Base-by-base conservation (phyloP, 345 rosid genomes). In the Pugionium dolabratum region DNA sequence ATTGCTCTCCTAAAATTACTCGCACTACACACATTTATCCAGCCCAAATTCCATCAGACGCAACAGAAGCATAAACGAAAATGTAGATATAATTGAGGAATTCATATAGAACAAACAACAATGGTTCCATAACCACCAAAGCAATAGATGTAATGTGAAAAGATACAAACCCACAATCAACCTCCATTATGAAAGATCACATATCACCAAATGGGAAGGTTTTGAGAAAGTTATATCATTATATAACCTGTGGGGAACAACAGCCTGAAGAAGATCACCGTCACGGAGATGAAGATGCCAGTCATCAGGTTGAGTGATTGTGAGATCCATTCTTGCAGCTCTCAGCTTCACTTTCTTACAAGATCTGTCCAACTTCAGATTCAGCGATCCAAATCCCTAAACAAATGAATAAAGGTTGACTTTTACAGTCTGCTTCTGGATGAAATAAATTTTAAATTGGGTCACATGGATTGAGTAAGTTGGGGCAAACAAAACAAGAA, bases 261-360 rank as follows among this genome's bases (percentile, higher is more conserved):
- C 89, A 54, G 80, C 93, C 34, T 82, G 69, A 69, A 89, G 86
- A 70, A 86, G 85, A 10, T 83, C 86, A 0, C 81, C 84, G 1
- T 89, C 90, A 4, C 96, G 96, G 57, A 89, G 90, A 70, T 89
- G 93, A 74, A 89, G 93, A 77, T 89, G 96, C 96, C 96, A 86
- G 59, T 88, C 96, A 74, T 89, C 96, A 1, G 96, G 93, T 46
- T 76, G 83, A 7, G 87, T 85, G 54, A 89, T 65, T 25, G 81
- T 81, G 35, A 89, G 86, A 68, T 86, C 96, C 96, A 83, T 86
- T 50, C 56, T 71, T 9, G 71, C 41, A 28, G 62, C 68, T 45
- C 73, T 65, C 25, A 26, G 59, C 67, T 78, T 77, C n/a, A 71
- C 8, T 66, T 59, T 69, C 48, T 35, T 64, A 55, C 56, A 55